Evolutionary conservation across 1,284 basidiomycete genomes (phyloP).

Genomic region (Malassezia psittaci): DNA sequence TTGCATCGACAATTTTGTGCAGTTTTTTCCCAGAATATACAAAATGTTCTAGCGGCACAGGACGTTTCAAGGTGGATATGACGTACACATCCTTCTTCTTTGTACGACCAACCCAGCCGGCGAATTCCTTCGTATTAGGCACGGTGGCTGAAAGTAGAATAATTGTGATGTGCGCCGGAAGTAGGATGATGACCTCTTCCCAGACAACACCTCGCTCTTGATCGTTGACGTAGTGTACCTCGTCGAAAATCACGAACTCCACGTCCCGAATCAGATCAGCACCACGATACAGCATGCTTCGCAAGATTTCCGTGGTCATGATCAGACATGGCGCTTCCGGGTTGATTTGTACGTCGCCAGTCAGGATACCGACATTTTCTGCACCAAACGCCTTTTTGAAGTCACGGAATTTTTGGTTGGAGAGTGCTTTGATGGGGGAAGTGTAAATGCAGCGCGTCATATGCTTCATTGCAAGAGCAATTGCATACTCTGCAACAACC

Average conservation of each 20-base stretch:
- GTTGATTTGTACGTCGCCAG: constrained; percentile 98
- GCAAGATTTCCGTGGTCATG: constrained; percentile 80
- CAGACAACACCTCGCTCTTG: constrained; percentile 98
- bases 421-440: constrained; percentile 94
- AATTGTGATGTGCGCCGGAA: constrained; percentile 42
- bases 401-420: constrained; percentile 97
- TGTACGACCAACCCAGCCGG: constrained; percentile 97
- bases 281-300: constrained; percentile 73
- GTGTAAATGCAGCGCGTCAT: constrained; percentile 99
- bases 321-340: constrained; percentile 93
- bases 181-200: constrained; percentile 92
- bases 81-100: constrained; percentile 99
- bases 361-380: constrained; percentile 85
- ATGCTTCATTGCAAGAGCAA: constrained; percentile 88
- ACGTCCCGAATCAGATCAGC: constrained; percentile 97
- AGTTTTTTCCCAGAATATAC: constrained; percentile 83
- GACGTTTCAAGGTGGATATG: constrained; percentile 89
- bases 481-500: constrained; percentile 97
- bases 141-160: constrained; percentile 91
- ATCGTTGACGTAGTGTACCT: constrained; percentile 99
- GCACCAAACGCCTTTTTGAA: constrained; percentile 95
- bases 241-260: constrained; percentile 98
- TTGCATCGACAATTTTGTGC: constrained; percentile 82
- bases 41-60: constrained; percentile 93
- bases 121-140: constrained; percentile 87